Conservation (phyloP, 2,329 filamentous ascomycete genomes). For the Akanthomyces dipterigenus region DNA sequence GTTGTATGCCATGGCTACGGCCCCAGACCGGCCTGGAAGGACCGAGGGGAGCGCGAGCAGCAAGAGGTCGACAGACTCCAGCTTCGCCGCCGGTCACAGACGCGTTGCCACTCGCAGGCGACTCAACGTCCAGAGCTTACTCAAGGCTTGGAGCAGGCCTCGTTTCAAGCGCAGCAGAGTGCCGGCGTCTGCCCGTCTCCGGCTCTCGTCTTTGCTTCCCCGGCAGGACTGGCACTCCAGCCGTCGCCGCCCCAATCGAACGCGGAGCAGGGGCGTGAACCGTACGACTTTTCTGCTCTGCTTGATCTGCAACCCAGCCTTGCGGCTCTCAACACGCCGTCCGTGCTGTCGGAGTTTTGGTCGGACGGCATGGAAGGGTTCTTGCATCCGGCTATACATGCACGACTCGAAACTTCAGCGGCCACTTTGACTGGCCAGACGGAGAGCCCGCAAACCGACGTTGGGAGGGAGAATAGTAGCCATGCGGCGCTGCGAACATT, state of each 20-base stretch:
- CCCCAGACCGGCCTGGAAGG: constrained; percentile 7
- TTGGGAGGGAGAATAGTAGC: no score
- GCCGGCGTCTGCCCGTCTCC: neutral
- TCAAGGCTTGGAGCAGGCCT: neutral
- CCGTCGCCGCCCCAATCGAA: neutral
- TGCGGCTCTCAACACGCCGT: neutral
- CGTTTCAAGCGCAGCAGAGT: neutral
- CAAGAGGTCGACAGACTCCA: constrained; percentile 2
- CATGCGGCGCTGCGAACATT: neutral
- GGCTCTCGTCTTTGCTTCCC: neutral
- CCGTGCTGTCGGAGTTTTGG: no score
- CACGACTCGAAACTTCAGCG: neutral
- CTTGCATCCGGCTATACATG: neutral
- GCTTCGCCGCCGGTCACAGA: neutral
- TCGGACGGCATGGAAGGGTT: neutral
- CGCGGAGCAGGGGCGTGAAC: neutral
- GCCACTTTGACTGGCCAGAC: neutral
- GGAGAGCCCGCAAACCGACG: neutral
- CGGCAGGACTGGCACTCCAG: neutral
- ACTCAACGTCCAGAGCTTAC: neutral
- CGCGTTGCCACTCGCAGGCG: neutral
- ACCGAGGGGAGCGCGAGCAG: constrained; percentile 1
- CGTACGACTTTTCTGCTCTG: neutral
- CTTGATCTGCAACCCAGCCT: neutral
- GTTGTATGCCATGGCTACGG: constrained; percentile 10